Conservation (phyloP, 2,329 filamentous ascomycete species). For the Phialophora tarda region DNA sequence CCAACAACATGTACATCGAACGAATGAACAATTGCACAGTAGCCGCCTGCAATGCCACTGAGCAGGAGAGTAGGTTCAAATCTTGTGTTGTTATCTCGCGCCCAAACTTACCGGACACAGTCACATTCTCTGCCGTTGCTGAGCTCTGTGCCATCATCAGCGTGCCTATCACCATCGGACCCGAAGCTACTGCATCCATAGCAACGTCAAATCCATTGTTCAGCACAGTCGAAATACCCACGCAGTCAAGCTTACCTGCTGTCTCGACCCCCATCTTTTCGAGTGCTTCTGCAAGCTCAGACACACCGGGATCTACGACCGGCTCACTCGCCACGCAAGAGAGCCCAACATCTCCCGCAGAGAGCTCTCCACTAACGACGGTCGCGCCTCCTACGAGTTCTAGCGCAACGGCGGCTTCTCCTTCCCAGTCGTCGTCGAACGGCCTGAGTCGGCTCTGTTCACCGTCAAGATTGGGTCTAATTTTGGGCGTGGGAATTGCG, state of each 20-base stretch:
- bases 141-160: conserved; percentile 36
- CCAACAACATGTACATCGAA: conserved; percentile 35
- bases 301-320: conserved; percentile 11
- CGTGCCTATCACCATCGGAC: conserved; percentile 32
- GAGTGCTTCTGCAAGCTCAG: conserved; percentile 10
- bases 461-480: conserved; percentile 14
- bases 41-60: conserved; percentile 32
- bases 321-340: conserved; percentile 3
- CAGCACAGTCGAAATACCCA: conserved; percentile 32
- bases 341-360: conserved; percentile 4
- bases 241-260: conserved; percentile 29
- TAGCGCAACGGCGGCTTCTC: conserved; percentile 16
- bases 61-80: conserved; percentile 33
- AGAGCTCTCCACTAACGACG: background rate
- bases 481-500: conserved; percentile 16
- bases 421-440: conserved; percentile 19
- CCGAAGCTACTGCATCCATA: conserved; percentile 34
- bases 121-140: conserved; percentile 34
- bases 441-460: conserved; percentile 9
- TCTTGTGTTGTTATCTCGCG: background rate
- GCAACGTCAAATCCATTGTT: conserved; percentile 32
- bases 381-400: conserved; percentile 1
- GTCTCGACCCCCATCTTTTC: conserved; percentile 21
- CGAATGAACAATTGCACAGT: conserved; percentile 35
- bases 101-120: conserved; percentile 21